These are phyloP conservation scores for Colletotrichum gigasporum DNA, from an alignment of 2,329 filamentous ascomycete genomes.

Conservation along the genomic window DNA sequence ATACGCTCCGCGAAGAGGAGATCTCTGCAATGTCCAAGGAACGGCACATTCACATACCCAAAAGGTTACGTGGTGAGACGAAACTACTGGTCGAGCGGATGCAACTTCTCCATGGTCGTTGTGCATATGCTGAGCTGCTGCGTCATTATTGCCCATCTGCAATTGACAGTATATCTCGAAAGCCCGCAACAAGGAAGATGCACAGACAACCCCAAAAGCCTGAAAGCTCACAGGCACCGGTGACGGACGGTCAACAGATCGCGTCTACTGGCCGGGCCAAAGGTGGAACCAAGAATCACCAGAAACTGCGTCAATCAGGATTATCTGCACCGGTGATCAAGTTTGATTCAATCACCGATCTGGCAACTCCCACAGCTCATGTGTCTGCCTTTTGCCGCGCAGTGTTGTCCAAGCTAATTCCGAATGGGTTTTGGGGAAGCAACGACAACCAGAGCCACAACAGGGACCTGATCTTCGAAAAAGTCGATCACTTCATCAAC, in stretches of 20 bases:
- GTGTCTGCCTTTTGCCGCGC: conserved; percentile 91
- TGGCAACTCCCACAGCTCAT: conserved; percentile 72
- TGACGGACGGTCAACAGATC: not conserved
- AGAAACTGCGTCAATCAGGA: not conserved
- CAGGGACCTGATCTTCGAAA: conserved; percentile 66
- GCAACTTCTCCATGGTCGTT: conserved; percentile 76
- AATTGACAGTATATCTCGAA: conserved; percentile 36
- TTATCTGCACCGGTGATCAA: conserved; percentile 46
- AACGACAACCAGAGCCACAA: conserved; percentile 67
- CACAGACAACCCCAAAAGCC: not conserved
- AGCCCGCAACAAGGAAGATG: conserved; percentile 3
- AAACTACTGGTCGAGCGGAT: conserved; percentile 71
- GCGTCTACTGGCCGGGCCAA: not conserved
- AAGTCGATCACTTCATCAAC: conserved; percentile 80
- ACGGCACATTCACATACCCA: conserved; percentile 57
- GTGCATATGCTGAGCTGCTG: conserved; percentile 82
- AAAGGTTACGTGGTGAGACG: conserved; percentile 72
- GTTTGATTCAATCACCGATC: conserved; percentile 64
- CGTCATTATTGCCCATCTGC: conserved; percentile 79
- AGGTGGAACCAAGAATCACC: not conserved
- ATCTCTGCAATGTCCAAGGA: conserved; percentile 59
- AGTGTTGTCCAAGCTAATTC: conserved; percentile 77
- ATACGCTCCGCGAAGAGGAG: conserved; percentile 85
- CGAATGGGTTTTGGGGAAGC: conserved; percentile 77
- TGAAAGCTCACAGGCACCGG: not conserved